Evolutionary conservation across 768 basidiomycete species (phyloP).

Genomic region (Psilocybe tampanensis): DNA sequence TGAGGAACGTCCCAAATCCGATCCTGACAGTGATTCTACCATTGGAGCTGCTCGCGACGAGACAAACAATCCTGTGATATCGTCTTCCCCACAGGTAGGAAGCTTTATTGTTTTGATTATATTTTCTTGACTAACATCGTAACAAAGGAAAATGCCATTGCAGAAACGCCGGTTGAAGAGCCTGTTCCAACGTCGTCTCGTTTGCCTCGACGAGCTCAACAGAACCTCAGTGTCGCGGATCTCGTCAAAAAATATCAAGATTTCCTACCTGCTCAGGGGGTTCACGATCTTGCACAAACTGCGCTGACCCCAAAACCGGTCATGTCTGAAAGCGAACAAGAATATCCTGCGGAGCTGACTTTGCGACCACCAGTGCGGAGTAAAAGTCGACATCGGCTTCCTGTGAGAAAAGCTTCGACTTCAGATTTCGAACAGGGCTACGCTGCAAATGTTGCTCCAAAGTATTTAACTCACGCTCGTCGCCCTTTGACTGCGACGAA

Average conservation of each 20-base stretch:
- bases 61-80: neutral
- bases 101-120: neutral
- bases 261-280: slow-evolving; percentile 69
- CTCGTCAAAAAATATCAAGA: slow-evolving; percentile 83
- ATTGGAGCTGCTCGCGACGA: slow-evolving; percentile 57
- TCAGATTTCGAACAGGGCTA: slow-evolving; percentile 94
- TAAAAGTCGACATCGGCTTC: slow-evolving; percentile 52
- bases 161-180: slow-evolving; percentile 22
- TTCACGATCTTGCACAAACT: slow-evolving; percentile 72
- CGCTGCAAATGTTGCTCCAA: slow-evolving; percentile 88
- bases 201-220: slow-evolving; percentile 59
- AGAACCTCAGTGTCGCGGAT: slow-evolving; percentile 78
- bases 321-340: slow-evolving; percentile 84
- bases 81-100: slow-evolving; percentile 28
- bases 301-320: slow-evolving; percentile 61
- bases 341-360: slow-evolving; percentile 42
- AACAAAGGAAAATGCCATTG: slow-evolving; percentile 10
- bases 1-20: slow-evolving; percentile 44
- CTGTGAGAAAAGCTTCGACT: slow-evolving; percentile 56
- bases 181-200: slow-evolving; percentile 48
- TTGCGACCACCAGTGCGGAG: slow-evolving; percentile 44
- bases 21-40: slow-evolving; percentile 83
- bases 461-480: slow-evolving; percentile 61
- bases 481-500: slow-evolving; percentile 40
- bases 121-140: neutral